Evolutionary conservation across 139 green algal genomes (phyloP).

Genomic region (Tetradesmus lagerheimii): DNA sequence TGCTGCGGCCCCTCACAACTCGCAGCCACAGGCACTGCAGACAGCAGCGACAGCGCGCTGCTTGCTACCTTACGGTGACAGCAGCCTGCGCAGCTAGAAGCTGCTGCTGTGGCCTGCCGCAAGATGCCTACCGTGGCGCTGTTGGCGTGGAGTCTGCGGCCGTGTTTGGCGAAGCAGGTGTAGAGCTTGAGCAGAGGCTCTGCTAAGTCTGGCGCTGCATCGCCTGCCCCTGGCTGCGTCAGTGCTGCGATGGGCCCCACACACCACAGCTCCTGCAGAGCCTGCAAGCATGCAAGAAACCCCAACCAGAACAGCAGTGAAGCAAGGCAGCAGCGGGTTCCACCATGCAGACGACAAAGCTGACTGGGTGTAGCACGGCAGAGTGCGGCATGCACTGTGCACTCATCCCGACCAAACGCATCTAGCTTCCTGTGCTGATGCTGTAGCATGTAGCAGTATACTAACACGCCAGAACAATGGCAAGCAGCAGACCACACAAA

Average conservation of each 20-base stretch:
- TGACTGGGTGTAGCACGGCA: too few species aligned
- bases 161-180: background rate
- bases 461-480: too few species aligned
- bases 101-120: background rate
- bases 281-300: background rate
- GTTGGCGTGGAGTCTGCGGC: background rate
- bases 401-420: too few species aligned
- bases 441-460: too few species aligned
- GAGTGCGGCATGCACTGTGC: background rate
- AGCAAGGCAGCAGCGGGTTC: too few species aligned
- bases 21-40: constrained; percentile 33
- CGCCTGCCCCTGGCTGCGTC: constrained; percentile 20
- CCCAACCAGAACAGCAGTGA: too few species aligned
- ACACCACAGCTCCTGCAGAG: background rate
- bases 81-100: constrained; percentile 40
- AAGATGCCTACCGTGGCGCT: background rate
- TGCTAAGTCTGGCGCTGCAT: constrained; percentile 21
- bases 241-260: constrained; percentile 24
- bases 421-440: background rate
- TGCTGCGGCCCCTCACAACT: background rate
- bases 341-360: too few species aligned
- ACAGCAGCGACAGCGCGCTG: constrained; percentile 33
- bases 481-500: too few species aligned
- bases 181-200: constrained; percentile 5
- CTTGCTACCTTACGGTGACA: constrained; percentile 36